Percentiles rank a stretch among this genome's conserved stretches.
These are phyloP conservation scores for Colletotrichum phormii DNA, from an alignment of 2,329 filamentous ascomycete species.

Conservation along the genomic window DNA sequence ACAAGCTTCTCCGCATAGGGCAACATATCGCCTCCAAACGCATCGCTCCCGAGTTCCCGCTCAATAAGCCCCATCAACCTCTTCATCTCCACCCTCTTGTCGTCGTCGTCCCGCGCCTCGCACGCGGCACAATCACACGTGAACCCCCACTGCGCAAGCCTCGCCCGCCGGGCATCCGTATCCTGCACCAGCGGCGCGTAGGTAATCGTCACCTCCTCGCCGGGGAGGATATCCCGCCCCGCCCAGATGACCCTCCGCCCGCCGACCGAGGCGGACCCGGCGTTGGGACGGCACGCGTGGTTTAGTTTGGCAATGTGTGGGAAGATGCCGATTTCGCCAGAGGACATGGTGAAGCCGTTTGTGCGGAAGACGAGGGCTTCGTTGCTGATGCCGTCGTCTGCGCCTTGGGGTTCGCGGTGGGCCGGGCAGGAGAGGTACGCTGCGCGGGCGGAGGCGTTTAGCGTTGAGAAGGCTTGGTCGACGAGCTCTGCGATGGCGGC, in stretches of 20 bases:
- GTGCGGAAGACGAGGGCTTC: conserved; percentile 51
- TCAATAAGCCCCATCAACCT: conserved; percentile 48
- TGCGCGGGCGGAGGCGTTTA: conserved; percentile 41
- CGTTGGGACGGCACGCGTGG: conserved; percentile 53
- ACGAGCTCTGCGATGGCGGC: conserved; percentile 48
- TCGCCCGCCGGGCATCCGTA: conserved; percentile 43
- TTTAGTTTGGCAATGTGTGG: conserved; percentile 51
- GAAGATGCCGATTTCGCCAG: conserved; percentile 47
- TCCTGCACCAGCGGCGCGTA: conserved; percentile 49
- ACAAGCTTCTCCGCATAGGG: conserved; percentile 38
- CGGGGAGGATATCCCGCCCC: conserved; percentile 43
- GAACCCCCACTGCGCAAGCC: conserved; percentile 45
- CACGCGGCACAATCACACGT: conserved; percentile 49
- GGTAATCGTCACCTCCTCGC: conserved; percentile 49
- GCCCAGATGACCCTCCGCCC: conserved; percentile 50
- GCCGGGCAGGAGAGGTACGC: conserved; percentile 45
- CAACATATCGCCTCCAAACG: conserved; percentile 30
- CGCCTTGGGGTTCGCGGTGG: conserved; percentile 39
- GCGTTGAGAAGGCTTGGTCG: conserved; percentile 37
- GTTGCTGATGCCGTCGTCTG: conserved; percentile 39
- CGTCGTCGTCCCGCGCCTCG: conserved; percentile 43
- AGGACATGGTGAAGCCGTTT: conserved; percentile 51
- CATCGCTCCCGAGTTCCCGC: conserved; percentile 40
- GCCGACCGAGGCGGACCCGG: conserved; percentile 42
- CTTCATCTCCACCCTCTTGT: conserved; percentile 45